Percentiles rank a stretch among this genome's conserved stretches.
These are phyloP conservation scores for Arthrinium phaeospermum DNA, from an alignment of 2,329 filamentous ascomycete species.

Conservation along the genomic window DNA sequence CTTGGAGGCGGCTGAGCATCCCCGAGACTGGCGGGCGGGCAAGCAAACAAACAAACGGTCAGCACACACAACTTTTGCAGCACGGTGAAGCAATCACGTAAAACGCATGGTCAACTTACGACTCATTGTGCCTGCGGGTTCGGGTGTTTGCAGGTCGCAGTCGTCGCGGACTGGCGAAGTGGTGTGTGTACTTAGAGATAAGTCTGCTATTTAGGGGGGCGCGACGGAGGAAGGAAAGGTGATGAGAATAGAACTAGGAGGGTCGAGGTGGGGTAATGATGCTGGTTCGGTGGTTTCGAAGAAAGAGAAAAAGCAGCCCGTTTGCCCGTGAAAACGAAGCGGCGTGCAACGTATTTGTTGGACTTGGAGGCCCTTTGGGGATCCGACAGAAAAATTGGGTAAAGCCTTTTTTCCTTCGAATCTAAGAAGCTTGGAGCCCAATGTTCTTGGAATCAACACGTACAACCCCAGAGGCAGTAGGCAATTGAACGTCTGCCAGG, in stretches of 20 bases:
- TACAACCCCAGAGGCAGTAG: not conserved
- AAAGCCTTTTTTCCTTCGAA: not conserved
- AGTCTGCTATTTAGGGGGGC: not conserved
- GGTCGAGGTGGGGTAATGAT: constrained; percentile 20
- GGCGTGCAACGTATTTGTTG: not conserved
- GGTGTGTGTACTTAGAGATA: not conserved
- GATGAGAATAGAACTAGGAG: constrained; percentile 15
- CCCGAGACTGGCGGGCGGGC: constrained; percentile 66
- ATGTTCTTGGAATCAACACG: not conserved
- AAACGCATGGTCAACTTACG: constrained; percentile 1
- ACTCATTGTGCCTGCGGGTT: constrained; percentile 20
- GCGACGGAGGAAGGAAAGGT: constrained; percentile 11
- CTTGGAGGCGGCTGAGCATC: constrained; percentile 95
- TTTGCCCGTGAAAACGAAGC: not conserved
- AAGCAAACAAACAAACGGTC: constrained; percentile 24
- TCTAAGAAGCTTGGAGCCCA: not conserved
- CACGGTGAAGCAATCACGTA: not conserved
- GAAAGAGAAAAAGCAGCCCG: not conserved
- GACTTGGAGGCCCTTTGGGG: not conserved
- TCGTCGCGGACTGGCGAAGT: constrained; percentile 17
- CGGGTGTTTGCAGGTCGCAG: constrained; percentile 17
- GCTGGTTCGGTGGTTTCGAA: constrained; percentile 4
- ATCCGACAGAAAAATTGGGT: constrained; percentile 3
- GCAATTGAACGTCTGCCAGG: not conserved
- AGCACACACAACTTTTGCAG: not conserved